Conservation (phyloP, 2,329 filamentous ascomycete genomes). For the Fusarium cicatricum region DNA sequence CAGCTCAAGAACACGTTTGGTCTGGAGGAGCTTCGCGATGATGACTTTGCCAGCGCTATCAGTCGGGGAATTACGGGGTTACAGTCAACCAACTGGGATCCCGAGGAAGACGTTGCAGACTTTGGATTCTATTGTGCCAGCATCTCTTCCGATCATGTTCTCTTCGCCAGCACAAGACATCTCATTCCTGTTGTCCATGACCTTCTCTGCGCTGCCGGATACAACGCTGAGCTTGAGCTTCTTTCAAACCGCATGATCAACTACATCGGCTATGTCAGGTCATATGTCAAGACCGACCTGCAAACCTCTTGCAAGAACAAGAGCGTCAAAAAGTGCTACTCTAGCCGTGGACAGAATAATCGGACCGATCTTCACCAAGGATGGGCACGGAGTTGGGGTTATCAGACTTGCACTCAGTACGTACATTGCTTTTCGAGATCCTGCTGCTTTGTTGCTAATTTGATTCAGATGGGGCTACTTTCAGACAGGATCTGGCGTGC, state of each 20-base stretch:
- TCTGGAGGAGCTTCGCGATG: constrained; percentile 53
- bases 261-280: constrained; percentile 57
- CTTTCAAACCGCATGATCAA: constrained; percentile 59
- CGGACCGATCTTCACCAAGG: constrained; percentile 34
- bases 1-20: constrained; percentile 59
- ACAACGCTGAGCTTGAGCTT: constrained; percentile 47
- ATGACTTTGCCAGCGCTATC: constrained; percentile 59
- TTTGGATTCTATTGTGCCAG: constrained; percentile 60
- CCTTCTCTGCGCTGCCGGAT: constrained; percentile 54
- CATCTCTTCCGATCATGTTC: constrained; percentile 51
- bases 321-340: constrained; percentile 44
- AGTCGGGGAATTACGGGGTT: constrained; percentile 52
- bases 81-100: constrained; percentile 64
- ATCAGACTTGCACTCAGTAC: constrained; percentile 64
- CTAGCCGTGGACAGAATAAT: constrained; percentile 34
- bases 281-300: constrained; percentile 42
- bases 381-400: constrained; percentile 55
- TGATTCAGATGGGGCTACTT: constrained; percentile 76
- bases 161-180: constrained; percentile 53
- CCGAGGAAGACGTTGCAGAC: constrained; percentile 49
- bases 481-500: constrained; percentile 75
- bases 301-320: constrained; percentile 36
- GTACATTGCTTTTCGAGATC: constrained; percentile 13
- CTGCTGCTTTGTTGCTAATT: constrained; percentile 20
- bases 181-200: constrained; percentile 48